phyloP scores from a whole-genome alignment of 768 basidiomycete genomes.

The Suillus hirtellus region DNA sequence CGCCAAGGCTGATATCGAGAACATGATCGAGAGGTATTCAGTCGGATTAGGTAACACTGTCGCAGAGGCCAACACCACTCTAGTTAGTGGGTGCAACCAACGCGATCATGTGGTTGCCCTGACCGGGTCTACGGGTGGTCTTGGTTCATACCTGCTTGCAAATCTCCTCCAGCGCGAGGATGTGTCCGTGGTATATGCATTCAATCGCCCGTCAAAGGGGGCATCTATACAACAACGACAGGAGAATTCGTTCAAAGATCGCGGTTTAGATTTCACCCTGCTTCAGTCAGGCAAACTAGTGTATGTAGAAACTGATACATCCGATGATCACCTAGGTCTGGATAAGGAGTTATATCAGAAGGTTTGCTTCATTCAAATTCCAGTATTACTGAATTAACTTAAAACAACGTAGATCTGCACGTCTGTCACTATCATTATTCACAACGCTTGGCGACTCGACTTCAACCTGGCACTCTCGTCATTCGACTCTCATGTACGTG shows the following conservation, averaged over 20 bases:
- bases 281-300: constrained; percentile 34
- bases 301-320: constrained; percentile 35
- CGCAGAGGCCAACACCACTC: constrained; percentile 10
- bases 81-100: constrained; percentile 4
- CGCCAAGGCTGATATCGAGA: constrained; percentile 30
- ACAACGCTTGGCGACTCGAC: constrained; percentile 48
- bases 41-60: constrained; percentile 18
- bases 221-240: constrained; percentile 29
- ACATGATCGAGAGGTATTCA: constrained; percentile 43
- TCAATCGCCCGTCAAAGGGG: constrained; percentile 31
- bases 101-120: constrained; percentile 31
- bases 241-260: constrained; percentile 28
- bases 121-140: constrained; percentile 43
- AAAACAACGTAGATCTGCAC: constrained; percentile 27
- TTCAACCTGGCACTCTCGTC: constrained; percentile 43
- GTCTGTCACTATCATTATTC: constrained; percentile 39
- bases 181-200: constrained; percentile 34
- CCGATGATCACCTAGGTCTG: constrained; percentile 33
- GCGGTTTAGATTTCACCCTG: constrained; percentile 29
- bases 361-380: background rate
- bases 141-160: constrained; percentile 39
- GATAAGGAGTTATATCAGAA: constrained; percentile 21
- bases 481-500: constrained; percentile 42
- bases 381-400: background rate
- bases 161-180: constrained; percentile 24